These are phyloP conservation scores for Tricholoma bakamatsutake DNA, from an alignment of 768 basidiomycete genomes.

Conservation along the genomic window DNA sequence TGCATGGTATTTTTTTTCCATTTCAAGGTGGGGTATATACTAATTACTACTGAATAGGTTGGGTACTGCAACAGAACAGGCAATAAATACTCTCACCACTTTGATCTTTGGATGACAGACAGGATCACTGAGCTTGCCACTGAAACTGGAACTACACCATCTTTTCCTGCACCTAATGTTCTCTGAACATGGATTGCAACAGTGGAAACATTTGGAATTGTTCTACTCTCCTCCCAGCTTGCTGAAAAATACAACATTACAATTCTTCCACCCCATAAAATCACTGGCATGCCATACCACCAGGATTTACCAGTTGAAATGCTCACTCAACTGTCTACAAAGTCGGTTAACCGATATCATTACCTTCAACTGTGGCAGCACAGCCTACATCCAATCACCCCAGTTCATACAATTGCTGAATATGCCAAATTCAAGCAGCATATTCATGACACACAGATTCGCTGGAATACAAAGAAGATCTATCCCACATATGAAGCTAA, in stretches of 20 bases:
- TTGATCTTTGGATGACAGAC: not conserved
- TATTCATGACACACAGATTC: not conserved
- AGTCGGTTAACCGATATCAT: not conserved
- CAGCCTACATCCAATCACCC: not conserved
- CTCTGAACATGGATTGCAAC: not conserved
- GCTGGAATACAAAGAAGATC: too few relatives aligned
- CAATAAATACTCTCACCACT: not conserved
- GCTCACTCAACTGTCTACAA: not conserved
- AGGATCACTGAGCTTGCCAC: not conserved
- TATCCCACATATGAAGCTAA: too few relatives aligned
- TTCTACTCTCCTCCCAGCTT: not conserved
- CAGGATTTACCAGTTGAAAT: not conserved
- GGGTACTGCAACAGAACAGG: not conserved
- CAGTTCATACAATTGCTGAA: not conserved
- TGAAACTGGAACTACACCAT: not conserved
- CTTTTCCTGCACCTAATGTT: not conserved
- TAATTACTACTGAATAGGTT: not conserved
- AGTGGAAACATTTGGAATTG: not conserved
- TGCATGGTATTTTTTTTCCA: not conserved
- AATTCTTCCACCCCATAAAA: not conserved
- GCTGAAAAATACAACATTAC: not conserved
- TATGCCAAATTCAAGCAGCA: not conserved
- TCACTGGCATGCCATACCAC: not conserved
- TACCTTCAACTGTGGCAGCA: not conserved
- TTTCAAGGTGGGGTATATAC: not conserved